Base-by-base conservation (phyloP, 306 rosid genomes). In the Prunus mira region DNA sequence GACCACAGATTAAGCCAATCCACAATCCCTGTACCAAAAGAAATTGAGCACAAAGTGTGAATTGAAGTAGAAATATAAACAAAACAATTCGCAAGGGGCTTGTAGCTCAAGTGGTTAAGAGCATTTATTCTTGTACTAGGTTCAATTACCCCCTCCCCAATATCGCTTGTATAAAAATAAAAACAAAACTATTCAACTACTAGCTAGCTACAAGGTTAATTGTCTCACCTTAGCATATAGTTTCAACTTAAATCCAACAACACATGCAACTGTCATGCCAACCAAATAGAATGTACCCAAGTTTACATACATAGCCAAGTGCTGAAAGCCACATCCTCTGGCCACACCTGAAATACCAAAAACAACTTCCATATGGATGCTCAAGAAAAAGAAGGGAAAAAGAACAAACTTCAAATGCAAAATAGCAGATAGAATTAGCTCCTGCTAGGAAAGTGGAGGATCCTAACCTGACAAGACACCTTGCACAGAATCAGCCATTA, bases 321-420 rank as follows among this genome's bases (percentile, higher is more conserved):
- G 91, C 80, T 92, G 97, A 91, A 88, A 87, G 13, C 97, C 97
- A 55, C 93, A 84, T 72, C 97, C 98, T 88, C 97, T 89, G 14
- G 84, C 89, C 81, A 88, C 96, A 28, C 97, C 97, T 95, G 84
- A 69, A 82, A 34, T 3, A 76, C 72, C 28, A 47, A 72, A 81
- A 15, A 32, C 45, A 73, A 72, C 58, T 41, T 12, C n/a, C 19
- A 11, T 3, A 11, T 3, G n/a, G 25, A 74, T 56, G 38, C 67
- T 30, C 24, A 18, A 57, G 58, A 68, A 13, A 67, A 74, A 15
- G 46, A 45, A 18, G 11, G 43, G 58, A 68, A 13, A 67, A 74
- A 15, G 46, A 45, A 18, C 0, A 25, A 51, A 43, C 43, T 12
- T n/a, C 2, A 71, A 22, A 50, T 15, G 30, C 15, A 43, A 11